Evolutionary conservation across 192 early-diverging fungal genomes (phyloP).

Genomic region (Backusella mclennaniae): DNA sequence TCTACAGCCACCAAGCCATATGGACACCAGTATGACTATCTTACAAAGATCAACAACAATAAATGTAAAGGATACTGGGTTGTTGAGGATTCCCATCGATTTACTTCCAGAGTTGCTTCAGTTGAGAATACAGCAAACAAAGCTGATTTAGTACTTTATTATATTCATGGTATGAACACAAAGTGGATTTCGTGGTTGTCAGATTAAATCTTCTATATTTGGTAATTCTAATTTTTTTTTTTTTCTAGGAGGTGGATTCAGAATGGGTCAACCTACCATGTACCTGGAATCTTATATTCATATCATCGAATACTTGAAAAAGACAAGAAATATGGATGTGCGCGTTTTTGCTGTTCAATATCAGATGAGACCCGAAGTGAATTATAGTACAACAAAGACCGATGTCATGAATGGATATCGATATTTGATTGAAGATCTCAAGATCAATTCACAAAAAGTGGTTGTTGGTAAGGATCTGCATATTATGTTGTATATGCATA

Average conservation of each 20-base stretch:
- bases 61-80: constrained; percentile 8
- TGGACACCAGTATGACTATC: neutral
- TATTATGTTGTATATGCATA: neutral
- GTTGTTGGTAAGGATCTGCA: constrained; percentile 7
- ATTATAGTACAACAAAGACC: neutral
- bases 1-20: neutral
- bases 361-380: neutral
- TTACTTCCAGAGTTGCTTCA: neutral
- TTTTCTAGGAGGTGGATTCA: constrained; percentile 14
- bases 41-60: neutral
- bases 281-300: constrained; percentile 17
- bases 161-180: constrained; percentile 19
- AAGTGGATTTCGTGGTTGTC: neutral
- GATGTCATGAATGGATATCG: constrained; percentile 13
- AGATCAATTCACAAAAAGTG: constrained; percentile 9
- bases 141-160: constrained; percentile 17
- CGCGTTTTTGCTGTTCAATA: constrained; percentile 14
- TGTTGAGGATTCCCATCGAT: neutral
- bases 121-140: neutral
- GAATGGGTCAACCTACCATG: constrained; percentile 3
- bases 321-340: neutral
- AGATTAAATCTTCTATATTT: neutral
- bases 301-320: constrained; percentile 1
- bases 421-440: constrained; percentile 16
- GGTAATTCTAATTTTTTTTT: neutral